A percentile compares a stretch with the other conserved stretches of the same genome.
Evolutionary conservation across 2,329 filamentous ascomycete genomes (phyloP).

Genomic region (Nannizziopsis barbatae): DNA sequence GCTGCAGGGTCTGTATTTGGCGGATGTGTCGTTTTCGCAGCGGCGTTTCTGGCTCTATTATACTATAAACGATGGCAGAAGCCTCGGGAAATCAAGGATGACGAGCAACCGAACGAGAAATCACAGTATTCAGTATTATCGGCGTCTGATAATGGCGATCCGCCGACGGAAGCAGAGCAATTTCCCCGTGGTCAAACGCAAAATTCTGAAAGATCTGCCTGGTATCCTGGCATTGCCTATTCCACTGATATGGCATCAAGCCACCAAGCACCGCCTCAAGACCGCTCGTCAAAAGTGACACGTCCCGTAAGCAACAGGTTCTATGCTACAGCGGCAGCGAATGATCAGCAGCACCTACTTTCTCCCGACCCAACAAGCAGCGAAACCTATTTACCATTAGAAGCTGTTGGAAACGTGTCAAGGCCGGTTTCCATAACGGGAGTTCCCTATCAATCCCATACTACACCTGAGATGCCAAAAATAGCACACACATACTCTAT

Average conservation of each 20-base stretch:
- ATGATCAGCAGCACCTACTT: not conserved
- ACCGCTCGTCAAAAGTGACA: not conserved
- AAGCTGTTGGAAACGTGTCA: not conserved
- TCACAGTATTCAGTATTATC: constrained; percentile 8
- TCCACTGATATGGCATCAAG: not conserved
- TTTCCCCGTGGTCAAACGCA: not conserved
- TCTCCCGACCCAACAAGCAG: not conserved
- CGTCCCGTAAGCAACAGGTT: constrained; percentile 2
- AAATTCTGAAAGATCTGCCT: not conserved
- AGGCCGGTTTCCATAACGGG: constrained; percentile 7
- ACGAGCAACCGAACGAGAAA: constrained; percentile 1
- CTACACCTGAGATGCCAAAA: not conserved
- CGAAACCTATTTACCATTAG: not conserved
- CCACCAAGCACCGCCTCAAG: not conserved
- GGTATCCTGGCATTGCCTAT: not conserved
- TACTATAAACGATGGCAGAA: constrained; percentile 15
- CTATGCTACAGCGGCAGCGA: constrained; percentile 6
- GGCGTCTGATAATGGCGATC: constrained; percentile 6
- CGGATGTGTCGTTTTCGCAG: constrained; percentile 13
- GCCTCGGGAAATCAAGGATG: constrained; percentile 5
- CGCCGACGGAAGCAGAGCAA: constrained; percentile 1
- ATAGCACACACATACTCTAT: not conserved
- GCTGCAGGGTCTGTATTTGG: constrained; percentile 16
- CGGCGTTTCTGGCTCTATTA: constrained; percentile 12
- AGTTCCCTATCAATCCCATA: not conserved